A percentile compares a stretch with the other conserved stretches of the same genome.
phyloP scores from a whole-genome alignment of 805 yeast genomes.

The Komagataella kurtzmanii region DNA sequence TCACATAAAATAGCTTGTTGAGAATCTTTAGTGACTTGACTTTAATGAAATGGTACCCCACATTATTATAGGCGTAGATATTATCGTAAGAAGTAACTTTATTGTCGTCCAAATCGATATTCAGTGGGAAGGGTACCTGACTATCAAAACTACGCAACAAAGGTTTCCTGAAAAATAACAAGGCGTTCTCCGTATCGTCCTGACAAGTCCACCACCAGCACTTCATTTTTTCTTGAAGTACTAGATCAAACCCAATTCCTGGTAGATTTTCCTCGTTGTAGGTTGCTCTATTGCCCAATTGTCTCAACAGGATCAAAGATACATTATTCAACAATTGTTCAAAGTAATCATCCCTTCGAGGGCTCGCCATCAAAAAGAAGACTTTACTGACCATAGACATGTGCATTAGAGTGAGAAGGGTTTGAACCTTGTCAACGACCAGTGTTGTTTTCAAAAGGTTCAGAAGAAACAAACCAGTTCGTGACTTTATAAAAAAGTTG shows the following conservation, averaged over 20 bases:
- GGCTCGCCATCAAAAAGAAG: background rate
- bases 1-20: background rate
- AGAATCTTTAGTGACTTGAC: background rate
- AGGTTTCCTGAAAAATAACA: conserved; percentile 1
- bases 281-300: background rate
- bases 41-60: background rate
- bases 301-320: background rate
- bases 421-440: background rate
- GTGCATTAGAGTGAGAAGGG: background rate
- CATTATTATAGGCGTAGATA: background rate
- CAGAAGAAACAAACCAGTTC: background rate
- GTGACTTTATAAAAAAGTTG: background rate
- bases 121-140: conserved; percentile 1
- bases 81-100: background rate
- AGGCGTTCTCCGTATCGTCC: conserved; percentile 2
- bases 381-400: background rate
- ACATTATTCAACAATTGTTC: background rate
- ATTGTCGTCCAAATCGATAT: background rate
- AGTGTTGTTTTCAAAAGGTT: background rate
- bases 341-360: background rate
- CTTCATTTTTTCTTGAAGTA: background rate
- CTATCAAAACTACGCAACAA: background rate
- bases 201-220: conserved; percentile 2
- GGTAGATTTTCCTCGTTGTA: background rate
- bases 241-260: background rate